Evolutionary conservation across 345 rosid genomes (phyloP), one percentile per base, ranked within the genome.

Genomic region (Capsella bursapastoris): DNA sequence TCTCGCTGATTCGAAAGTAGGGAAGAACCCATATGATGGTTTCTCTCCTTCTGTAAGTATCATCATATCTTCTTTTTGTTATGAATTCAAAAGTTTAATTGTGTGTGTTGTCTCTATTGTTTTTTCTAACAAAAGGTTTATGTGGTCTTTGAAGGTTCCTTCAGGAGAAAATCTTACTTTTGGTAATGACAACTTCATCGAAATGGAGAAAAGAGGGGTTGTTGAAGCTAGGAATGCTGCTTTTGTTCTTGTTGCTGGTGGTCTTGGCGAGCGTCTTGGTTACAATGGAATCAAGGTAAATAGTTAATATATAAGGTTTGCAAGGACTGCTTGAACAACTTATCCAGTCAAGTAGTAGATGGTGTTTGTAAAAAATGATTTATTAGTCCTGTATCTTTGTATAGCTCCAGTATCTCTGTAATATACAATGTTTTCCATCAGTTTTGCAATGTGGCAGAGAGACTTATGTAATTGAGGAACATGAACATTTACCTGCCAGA

Each of bases 181-280:
- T 70, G 97, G 87, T 18, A 79, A 86, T 74, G 93, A 89, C 1
- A 86, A 64, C 59, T 95, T 92, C 70, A 79, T 90, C 40, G 86
- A 86, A 64, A 84, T 79, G 78, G 97, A 95, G 62, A 89, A 92
- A 83, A 61, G 68, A 45, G 97, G 99, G 10, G 82, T 95, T 8
- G 86, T 28, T 27, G 97, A 90, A 84, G 93, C 97, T 66, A 86
- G 83, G 79, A 85, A 86, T 66, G 88, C 96, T 72, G 95, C 90
- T 48, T 94, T 94, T 79, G 97, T 94, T 78, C 96, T 94, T 77
- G 98, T 92, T 82, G 97, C 97, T 4, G 97, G 99, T 62, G 99
- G 99, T 8, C 97, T 95, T 68, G 99, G 99, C 12, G 99, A 92
- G 71, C 97, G 97, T 55, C 96, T 95, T 72, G 99, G 99, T 71